Conservation (phyloP, 1,284 basidiomycete species). For the Ustilago sp. region DNA sequence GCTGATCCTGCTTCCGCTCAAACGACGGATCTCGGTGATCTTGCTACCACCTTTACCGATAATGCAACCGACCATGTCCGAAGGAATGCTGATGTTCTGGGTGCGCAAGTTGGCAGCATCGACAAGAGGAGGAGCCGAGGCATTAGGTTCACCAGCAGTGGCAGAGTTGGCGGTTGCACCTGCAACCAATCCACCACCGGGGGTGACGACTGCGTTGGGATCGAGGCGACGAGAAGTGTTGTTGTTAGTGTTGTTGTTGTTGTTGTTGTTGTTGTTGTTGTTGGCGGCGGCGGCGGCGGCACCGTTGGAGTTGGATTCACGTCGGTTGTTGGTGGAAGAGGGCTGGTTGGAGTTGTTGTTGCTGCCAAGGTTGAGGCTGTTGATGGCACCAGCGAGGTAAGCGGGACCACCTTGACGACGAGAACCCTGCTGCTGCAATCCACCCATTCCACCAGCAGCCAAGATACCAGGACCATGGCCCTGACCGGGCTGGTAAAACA, state of each 20-base stretch:
- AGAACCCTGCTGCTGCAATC: constrained; percentile 62
- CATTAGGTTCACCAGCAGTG: constrained; percentile 61
- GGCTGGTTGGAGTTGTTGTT: constrained; percentile 59
- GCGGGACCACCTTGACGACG: constrained; percentile 64
- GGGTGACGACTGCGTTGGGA: constrained; percentile 61
- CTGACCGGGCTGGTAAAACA: constrained; percentile 85
- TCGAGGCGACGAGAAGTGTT: constrained; percentile 40
- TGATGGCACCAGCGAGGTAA: constrained; percentile 68
- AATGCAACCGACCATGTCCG: constrained; percentile 83
- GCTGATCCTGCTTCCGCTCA: constrained; percentile 95
- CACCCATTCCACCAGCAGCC: constrained; percentile 71
- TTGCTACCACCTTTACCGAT: constrained; percentile 93
- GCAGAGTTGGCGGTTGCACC: constrained; percentile 56
- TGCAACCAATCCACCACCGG: constrained; percentile 63
- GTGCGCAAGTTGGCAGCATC: constrained; percentile 83
- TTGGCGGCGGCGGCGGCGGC: constrained; percentile 1
- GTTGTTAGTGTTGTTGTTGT: constrained; percentile 17
- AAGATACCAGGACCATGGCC: constrained; percentile 71
- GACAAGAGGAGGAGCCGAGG: constrained; percentile 64
- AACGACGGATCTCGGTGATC: constrained; percentile 97
- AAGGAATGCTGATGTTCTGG: constrained; percentile 97
- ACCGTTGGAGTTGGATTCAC: constrained; percentile 11
- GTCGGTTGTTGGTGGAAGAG: too few relatives aligned
- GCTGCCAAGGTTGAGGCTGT: constrained; percentile 36
- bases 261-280: constrained; percentile 56